Base-by-base conservation (phyloP, 1,284 basidiomycete genomes). In the Tilletia walkeri region DNA sequence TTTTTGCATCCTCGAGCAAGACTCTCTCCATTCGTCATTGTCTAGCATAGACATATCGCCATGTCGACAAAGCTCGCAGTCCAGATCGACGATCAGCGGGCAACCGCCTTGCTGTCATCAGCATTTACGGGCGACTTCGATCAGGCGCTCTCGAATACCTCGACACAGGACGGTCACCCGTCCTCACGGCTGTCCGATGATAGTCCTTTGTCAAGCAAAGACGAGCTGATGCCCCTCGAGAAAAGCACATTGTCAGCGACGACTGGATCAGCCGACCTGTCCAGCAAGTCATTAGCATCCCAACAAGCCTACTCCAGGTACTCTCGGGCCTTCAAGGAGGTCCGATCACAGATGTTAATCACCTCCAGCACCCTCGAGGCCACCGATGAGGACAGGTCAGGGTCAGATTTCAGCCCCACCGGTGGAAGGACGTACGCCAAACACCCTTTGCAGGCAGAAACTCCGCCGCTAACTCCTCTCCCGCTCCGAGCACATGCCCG, bases 361-460 rank as follows among this genome's bases (percentile, higher is more conserved):
- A 53, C 50, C 16, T 53, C 50, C 50, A 53, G 50, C 50, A 53
- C n/a, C 50, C 50, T 53, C 50, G 50, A 53, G 16, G 10, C 18
- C 10, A 53, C 12, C 50, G 50, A 53, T 18, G 50, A 53, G 18
- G n/a, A 7, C 16, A 6, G n/a, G 6, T 18, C 50, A 53, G 50
- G n/a, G 50, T 7, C 50, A 18, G 20, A 10, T 24, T 18, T 24
- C 50, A 53, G 50, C 20, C 10, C 50, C 50, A 53, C 16, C 24
- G 24, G 24, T 30, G 24, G 24, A 30, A 30, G 24, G 41, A 7
- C 41, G 41, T 14, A 14, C 14, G 41, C 41, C 9, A 45, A 7
- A 45, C 41, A 45, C 14, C 9, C 41, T 9, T 53, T 24, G 50
- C 50, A 9, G 20, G 50, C 50, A 53, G 16, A 24, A 7, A 53